These are phyloP conservation scores for Leptographium procerum DNA, from an alignment of 2,329 filamentous ascomycete genomes.

Conservation along the genomic window DNA sequence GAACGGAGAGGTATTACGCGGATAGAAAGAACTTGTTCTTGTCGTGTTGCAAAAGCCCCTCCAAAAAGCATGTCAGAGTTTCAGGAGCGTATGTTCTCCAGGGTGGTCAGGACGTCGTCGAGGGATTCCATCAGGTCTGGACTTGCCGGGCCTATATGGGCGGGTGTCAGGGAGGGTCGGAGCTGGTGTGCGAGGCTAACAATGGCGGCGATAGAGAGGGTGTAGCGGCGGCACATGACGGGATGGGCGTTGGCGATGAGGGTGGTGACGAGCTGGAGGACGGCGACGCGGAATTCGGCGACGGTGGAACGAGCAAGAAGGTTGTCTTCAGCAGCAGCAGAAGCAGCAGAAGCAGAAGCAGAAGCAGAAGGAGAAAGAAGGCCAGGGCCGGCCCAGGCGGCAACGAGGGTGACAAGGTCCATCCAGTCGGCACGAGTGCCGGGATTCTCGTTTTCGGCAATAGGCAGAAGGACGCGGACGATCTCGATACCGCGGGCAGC, in stretches of 20 bases:
- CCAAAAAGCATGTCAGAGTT: too few relatives aligned
- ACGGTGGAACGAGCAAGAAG: slow-evolving; percentile 27
- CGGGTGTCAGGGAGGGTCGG: slow-evolving; percentile 16
- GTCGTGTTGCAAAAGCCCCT: too few relatives aligned
- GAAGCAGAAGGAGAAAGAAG: too few relatives aligned
- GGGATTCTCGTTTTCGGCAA: slow-evolving; percentile 34
- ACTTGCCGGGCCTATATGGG: slow-evolving; percentile 11
- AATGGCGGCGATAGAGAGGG: slow-evolving; percentile 39
- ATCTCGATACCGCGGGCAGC: slow-evolving; percentile 41
- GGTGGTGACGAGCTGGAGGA: slow-evolving; percentile 43
- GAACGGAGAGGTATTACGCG: too few relatives aligned
- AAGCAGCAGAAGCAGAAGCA: slow-evolving; percentile 25
- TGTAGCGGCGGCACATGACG: slow-evolving; percentile 38
- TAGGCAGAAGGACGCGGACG: slow-evolving; percentile 40
- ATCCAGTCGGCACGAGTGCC: slow-evolving; percentile 43
- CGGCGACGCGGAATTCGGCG: slow-evolving; percentile 41
- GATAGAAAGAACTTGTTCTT: too few relatives aligned
- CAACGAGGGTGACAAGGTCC: slow-evolving; percentile 37
- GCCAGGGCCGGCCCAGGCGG: slow-evolving; percentile 33
- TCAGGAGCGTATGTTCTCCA: slow-evolving; percentile 12
- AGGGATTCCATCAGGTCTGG: slow-evolving; percentile 27
- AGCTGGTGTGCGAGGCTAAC: slow-evolving; percentile 35
- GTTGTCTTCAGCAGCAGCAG: slow-evolving; percentile 30
- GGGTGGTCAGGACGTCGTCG: slow-evolving; percentile 27
- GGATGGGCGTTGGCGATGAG: slow-evolving; percentile 34